Evolutionary conservation across 257 asterid genomes (phyloP), one percentile per base, ranked within the genome.

Genomic region (Salvia hispanica): DNA sequence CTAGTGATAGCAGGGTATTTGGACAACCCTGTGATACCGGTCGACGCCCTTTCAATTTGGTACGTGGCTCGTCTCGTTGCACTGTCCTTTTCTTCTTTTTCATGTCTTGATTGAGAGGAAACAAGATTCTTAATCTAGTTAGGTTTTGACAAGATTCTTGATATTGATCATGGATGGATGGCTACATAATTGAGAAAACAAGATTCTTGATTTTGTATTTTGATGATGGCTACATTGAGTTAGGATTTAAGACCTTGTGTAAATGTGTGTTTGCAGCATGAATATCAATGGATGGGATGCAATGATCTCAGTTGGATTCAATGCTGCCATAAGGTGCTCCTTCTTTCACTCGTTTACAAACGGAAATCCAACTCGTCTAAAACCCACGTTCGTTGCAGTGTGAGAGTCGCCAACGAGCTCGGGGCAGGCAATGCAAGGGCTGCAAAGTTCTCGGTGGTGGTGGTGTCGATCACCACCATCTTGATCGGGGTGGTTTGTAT

Each of bases 41-140:
- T 88, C 52, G 96, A 88, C 64, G 97, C 94, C 71, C 79, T 91
- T 68, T 91, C 97, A 11, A 86, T 91, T 50, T 91, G 97, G 97
- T 91, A 81, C 42, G 72, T n/a, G 47, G 7, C 42, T 11, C 42
- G 7, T 65, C 43, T 40, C 28, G 33, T 47, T 59, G 11, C 61
- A 1, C 21, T 18, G 21, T 18, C 21, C 21, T 18, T 18, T 18
- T 18, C 21, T 18, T 18, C 21, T 18, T 43, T 18, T 18, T 18
- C 21, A 18, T 18, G 21, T 18, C 1, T 1, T 18, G 21, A 18
- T 18, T 18, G 21, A 18, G 21, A 18, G 21, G 1, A 18, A 18
- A 18, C 21, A 18, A 18, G 21, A 18, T 18, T 18, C 21, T 18
- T 18, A 18, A 18, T 18, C 21, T 18, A 18, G 21, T 18, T 18